These are phyloP conservation scores for Ampelocalamus luodianensis DNA, from an alignment of 176 grass and related monocot genomes.

Conservation along the genomic window DNA sequence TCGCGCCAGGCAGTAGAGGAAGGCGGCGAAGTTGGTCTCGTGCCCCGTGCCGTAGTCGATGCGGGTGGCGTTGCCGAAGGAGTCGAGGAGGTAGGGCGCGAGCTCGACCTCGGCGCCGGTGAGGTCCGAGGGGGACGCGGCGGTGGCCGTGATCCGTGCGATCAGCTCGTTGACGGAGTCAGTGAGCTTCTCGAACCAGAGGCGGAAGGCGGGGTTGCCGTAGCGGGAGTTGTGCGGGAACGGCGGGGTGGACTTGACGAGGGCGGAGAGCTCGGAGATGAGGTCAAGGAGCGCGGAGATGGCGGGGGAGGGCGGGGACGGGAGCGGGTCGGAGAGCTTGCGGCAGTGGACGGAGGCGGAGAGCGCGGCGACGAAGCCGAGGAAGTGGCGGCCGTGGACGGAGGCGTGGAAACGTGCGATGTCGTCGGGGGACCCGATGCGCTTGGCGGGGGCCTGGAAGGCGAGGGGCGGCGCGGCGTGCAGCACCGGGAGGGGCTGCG, in stretches of 20 bases:
- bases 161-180: conserved; percentile 53
- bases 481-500: conserved; percentile 65
- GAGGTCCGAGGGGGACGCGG: conserved; percentile 47
- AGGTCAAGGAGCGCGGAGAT: conserved; percentile 63
- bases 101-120: conserved; percentile 63
- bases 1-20: conserved; percentile 89
- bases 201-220: conserved; percentile 85
- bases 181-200: conserved; percentile 76
- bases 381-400: conserved; percentile 70
- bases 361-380: conserved; percentile 80
- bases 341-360: conserved; percentile 70
- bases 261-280: conserved; percentile 54
- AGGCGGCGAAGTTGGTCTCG: conserved; percentile 87
- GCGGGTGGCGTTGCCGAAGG: conserved; percentile 80
- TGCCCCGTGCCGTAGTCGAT: conserved; percentile 88
- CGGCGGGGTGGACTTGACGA: conserved; percentile 68
- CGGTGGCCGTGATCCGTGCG: conserved; percentile 47
- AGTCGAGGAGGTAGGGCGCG: conserved; percentile 85
- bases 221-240: conserved; percentile 74
- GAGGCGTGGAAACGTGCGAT: conserved; percentile 69
- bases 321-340: conserved; percentile 80
- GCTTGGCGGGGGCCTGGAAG: conserved; percentile 64
- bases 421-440: conserved; percentile 67
- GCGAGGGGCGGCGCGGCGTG: conserved; percentile 51
- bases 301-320: conserved; percentile 49